Percentiles rank a stretch among this genome's conserved stretches.
phyloP scores from a whole-genome alignment of 2,329 filamentous ascomycete genomes.

The Macrophomina phaseolina region DNA sequence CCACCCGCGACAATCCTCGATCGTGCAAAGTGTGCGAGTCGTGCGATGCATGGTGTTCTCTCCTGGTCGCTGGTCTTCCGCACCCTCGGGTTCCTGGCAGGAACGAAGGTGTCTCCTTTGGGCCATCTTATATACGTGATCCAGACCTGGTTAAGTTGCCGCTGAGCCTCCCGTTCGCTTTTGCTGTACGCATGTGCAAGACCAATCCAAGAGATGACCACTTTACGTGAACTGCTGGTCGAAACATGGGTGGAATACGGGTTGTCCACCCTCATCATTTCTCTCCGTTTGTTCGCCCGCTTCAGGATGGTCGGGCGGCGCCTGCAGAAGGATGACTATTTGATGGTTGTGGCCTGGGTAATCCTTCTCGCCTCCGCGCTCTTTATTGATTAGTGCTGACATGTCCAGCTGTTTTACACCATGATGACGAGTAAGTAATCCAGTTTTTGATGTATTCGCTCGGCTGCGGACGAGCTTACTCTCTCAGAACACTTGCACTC shows the following conservation, averaged over 20 bases:
- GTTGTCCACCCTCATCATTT: constrained; percentile 41
- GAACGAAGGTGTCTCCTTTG: background rate
- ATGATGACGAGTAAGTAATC: constrained; percentile 27
- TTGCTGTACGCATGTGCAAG: background rate
- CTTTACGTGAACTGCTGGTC: constrained; percentile 22
- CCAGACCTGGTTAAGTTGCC: background rate
- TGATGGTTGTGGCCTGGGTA: constrained; percentile 41
- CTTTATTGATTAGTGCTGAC: background rate
- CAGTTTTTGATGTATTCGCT: too few relatives aligned
- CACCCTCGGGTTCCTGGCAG: background rate
- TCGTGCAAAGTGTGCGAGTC: constrained; percentile 2
- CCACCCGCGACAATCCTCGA: background rate
- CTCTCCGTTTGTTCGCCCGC: constrained; percentile 41
- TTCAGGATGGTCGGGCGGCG: constrained; percentile 43
- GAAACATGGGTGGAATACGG: constrained; percentile 48
- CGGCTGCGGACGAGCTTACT: too few relatives aligned
- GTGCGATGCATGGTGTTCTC: background rate
- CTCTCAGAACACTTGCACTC: too few relatives aligned
- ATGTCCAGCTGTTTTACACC: constrained; percentile 30
- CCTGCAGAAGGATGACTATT: constrained; percentile 45
- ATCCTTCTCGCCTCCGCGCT: background rate
- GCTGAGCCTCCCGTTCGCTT: background rate
- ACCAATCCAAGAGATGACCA: background rate
- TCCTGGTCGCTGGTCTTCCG: background rate
- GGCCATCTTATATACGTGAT: background rate